Percentiles rank a stretch among this genome's conserved stretches.
These are phyloP conservation scores for Iberis pinnata DNA, from an alignment of 345 rosid species.

Conservation along the genomic window DNA sequence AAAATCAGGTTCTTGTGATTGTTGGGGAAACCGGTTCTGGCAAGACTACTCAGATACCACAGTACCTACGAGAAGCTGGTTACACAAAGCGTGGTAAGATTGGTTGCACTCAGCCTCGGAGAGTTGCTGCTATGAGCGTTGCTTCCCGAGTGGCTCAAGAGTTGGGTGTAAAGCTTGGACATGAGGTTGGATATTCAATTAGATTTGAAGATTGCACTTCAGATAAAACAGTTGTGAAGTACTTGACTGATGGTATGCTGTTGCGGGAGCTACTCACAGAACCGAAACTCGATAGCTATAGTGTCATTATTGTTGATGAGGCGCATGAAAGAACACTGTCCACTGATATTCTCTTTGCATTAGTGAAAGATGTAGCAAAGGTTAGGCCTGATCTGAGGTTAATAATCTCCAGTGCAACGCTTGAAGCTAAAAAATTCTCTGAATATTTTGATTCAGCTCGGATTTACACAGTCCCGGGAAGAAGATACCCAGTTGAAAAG, in stretches of 20 bases:
- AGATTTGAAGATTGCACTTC: constrained; percentile 96
- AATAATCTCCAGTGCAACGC: constrained; percentile 88
- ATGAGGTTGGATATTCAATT: constrained; percentile 92
- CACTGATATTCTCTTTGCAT: constrained; percentile 51
- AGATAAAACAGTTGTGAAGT: constrained; percentile 73
- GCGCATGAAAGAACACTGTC: constrained; percentile 95
- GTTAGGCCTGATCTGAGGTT: constrained; percentile 71
- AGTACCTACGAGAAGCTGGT: constrained; percentile 82
- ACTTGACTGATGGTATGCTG: constrained; percentile 98
- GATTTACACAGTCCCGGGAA: constrained; percentile 82
- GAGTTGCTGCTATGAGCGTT: constrained; percentile 96
- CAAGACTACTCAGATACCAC: constrained; percentile 92
- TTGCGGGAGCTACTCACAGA: constrained; percentile 80
- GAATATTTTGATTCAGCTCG: constrained; percentile 85
- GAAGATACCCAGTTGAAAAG: constrained; percentile 85
- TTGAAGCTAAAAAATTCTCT: constrained; percentile 92
- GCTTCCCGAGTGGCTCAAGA: constrained; percentile 93
- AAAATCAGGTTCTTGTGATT: constrained; percentile 80
- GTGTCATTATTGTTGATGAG: constrained; percentile 86
- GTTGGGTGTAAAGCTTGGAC: constrained; percentile 82
- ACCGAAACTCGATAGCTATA: constrained; percentile 75
- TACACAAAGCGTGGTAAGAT: constrained; percentile 79
- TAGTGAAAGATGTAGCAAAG: constrained; percentile 61
- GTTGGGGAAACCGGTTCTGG: constrained; percentile 98
- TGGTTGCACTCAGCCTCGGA: constrained; percentile 90